Evolutionary conservation across 345 rosid genomes (phyloP).

Genomic region (Theobroma cacao): DNA sequence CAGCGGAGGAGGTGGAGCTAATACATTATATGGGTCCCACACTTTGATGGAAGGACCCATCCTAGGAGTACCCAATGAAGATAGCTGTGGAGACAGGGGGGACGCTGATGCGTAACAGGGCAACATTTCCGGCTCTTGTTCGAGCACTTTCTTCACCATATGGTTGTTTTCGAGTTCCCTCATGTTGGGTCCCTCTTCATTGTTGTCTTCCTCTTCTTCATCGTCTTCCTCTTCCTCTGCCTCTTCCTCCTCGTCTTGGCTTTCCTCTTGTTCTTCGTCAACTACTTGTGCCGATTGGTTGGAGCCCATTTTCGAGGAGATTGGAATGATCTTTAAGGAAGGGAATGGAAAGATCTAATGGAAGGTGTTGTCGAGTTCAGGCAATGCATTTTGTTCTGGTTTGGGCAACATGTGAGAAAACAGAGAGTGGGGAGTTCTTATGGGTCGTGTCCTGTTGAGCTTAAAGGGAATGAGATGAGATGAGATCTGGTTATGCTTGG

Average conservation of each 20-base stretch:
- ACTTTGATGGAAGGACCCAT: constrained; percentile 89
- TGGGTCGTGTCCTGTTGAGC: background rate
- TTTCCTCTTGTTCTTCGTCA: constrained; percentile 34
- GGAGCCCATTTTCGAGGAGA: constrained; percentile 54
- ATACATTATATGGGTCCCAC: constrained; percentile 96
- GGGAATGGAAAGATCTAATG: constrained; percentile 9
- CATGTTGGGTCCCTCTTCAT: constrained; percentile 22
- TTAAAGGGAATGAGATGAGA: background rate
- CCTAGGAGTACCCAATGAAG: constrained; percentile 84
- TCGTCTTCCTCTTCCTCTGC: constrained; percentile 37
- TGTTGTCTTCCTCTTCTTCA: constrained; percentile 35
- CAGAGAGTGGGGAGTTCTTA: background rate
- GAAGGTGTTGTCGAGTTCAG: background rate
- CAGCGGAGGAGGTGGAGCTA: constrained; percentile 65
- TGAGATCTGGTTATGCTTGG: background rate
- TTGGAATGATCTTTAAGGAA: background rate
- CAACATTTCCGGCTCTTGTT: constrained; percentile 89
- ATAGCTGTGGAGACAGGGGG: constrained; percentile 88
- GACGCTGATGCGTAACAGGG: constrained; percentile 91
- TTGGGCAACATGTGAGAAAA: background rate
- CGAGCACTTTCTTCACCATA: constrained; percentile 74
- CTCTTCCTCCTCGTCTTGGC: constrained; percentile 50
- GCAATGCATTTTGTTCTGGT: background rate
- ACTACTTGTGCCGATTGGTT: constrained; percentile 48
- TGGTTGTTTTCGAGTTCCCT: constrained; percentile 35